Evolutionary conservation across 805 yeast genomes (phyloP), one percentile per base, ranked within the genome.

Genomic region (Cyberlindnera lachancei): DNA sequence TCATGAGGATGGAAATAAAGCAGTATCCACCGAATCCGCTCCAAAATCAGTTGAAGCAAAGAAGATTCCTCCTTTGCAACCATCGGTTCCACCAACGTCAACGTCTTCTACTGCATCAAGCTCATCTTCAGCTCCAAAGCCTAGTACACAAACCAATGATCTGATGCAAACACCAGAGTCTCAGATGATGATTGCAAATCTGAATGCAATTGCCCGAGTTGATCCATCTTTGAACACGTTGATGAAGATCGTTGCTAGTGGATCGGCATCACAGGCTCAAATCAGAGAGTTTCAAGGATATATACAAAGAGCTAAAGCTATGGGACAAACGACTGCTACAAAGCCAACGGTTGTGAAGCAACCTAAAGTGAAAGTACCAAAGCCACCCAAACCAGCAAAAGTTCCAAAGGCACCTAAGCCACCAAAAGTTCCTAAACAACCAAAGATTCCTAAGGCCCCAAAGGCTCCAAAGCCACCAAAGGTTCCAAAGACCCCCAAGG

Each of bases 161-260:
- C 56, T 64, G 29, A 66, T 69, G 64, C 71, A 66, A 41, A 63
- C 80, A 5, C 72, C 75, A 2, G 82, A 75, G 31, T 80, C 82
- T 47, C 79, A 80, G 25, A 73, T 80, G 40, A 85, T 90, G 83
- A 86, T 90, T 44, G 75, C 82, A 4, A 83, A 86, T 45, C 67
- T 90, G 48, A 88, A 88, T 48, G 66, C 80, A 1, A 76, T 90
- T 57, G 96, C 96, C 0, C 69, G 80, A 25, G 64, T 67, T 5
- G 94, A 87, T 48, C 66, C 74, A 1, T 67, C 76, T 5, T 57
- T 90, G 30, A 80, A 76, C 41, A 58, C 68, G 1, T 59, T 90
- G 32, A 87, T 90, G 96, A 76, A 79, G 40, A 70, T 68, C 5
- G 96, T 90, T 3, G 96, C 97, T 0, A 70, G 79, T 35, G 95